A percentile compares a stretch with the other conserved stretches of the same genome.
These are phyloP conservation scores for Cytospora chrysosperma DNA, from an alignment of 2,329 filamentous ascomycete genomes.

Conservation along the genomic window DNA sequence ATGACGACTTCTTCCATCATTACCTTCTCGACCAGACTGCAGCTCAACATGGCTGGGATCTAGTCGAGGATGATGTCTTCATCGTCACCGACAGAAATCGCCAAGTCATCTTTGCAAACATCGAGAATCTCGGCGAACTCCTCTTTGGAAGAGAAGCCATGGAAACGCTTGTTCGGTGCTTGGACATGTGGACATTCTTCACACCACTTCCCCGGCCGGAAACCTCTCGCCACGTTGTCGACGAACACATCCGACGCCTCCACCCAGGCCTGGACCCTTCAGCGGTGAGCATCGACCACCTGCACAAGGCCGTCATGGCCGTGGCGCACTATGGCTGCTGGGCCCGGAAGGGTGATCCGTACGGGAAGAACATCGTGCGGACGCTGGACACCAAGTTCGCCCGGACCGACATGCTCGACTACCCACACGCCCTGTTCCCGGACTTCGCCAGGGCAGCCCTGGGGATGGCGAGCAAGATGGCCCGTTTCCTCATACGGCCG, in stretches of 20 bases:
- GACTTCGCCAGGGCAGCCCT: constrained; percentile 12
- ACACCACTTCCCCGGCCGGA: constrained; percentile 25
- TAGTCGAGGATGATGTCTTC: constrained; percentile 14
- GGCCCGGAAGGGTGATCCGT: constrained; percentile 7
- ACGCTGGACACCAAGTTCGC: constrained; percentile 9
- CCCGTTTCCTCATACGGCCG: constrained; percentile 20
- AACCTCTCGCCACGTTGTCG: constrained; percentile 24
- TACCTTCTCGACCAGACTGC: constrained; percentile 22
- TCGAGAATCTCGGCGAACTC: constrained; percentile 21
- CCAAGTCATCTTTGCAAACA: constrained; percentile 26
- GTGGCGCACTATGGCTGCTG: constrained; percentile 28
- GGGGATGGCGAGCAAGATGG: constrained; percentile 10
- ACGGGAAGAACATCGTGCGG: constrained; percentile 13
- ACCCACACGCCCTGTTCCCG: background rate
- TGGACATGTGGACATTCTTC: constrained; percentile 26
- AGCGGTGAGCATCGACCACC: constrained; percentile 21
- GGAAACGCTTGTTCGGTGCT: constrained; percentile 2
- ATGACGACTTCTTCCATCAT: constrained; percentile 19
- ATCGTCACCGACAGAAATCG: constrained; percentile 19
- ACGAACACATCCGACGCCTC: constrained; percentile 21
- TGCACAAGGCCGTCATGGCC: constrained; percentile 25
- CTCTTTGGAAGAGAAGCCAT: constrained; percentile 16
- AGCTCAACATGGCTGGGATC: constrained; percentile 13
- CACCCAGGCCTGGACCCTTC: constrained; percentile 27
- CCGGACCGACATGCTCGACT: background rate